phyloP scores from a whole-genome alignment of 2,329 filamentous ascomycete genomes.

The Truncatella angustata region DNA sequence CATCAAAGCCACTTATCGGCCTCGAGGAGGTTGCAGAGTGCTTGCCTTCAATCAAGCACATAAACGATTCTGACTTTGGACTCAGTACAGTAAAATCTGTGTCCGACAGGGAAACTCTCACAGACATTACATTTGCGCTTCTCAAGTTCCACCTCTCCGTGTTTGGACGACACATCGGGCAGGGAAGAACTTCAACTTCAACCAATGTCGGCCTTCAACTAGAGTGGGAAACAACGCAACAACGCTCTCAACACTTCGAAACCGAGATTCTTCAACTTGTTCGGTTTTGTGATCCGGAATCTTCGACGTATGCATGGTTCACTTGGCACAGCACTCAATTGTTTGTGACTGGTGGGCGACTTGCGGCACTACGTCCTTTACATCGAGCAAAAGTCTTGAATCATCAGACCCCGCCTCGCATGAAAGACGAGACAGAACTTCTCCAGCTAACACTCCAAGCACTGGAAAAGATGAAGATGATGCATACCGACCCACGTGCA shows the following conservation, averaged over 20 bases:
- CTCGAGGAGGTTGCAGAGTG: constrained; percentile 11
- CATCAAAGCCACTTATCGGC: constrained; percentile 21
- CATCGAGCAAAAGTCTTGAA: constrained; percentile 4
- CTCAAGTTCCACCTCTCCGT: constrained; percentile 23
- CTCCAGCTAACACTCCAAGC: constrained; percentile 15
- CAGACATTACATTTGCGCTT: constrained; percentile 28
- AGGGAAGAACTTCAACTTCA: neutral
- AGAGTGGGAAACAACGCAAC: constrained; percentile 12
- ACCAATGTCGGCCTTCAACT: neutral
- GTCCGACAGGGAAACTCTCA: constrained; percentile 19
- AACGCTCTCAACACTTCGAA: constrained; percentile 18
- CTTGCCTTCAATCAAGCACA: constrained; percentile 14
- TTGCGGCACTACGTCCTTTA: constrained; percentile 15
- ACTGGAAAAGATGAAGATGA: constrained; percentile 24
- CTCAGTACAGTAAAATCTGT: constrained; percentile 11
- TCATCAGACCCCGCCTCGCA: neutral
- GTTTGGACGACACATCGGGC: constrained; percentile 18
- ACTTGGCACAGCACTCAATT: constrained; percentile 24
- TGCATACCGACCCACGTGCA: constrained; percentile 26
- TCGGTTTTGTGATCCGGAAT: constrained; percentile 27
- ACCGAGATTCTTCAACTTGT: constrained; percentile 17
- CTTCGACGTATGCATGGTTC: constrained; percentile 27
- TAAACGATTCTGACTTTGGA: constrained; percentile 27
- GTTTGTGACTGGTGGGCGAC: constrained; percentile 17
- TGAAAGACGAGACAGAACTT: constrained; percentile 9